Conservation (phyloP, 495 filamentous ascomycete genomes). For the Xylaria venustula region DNA sequence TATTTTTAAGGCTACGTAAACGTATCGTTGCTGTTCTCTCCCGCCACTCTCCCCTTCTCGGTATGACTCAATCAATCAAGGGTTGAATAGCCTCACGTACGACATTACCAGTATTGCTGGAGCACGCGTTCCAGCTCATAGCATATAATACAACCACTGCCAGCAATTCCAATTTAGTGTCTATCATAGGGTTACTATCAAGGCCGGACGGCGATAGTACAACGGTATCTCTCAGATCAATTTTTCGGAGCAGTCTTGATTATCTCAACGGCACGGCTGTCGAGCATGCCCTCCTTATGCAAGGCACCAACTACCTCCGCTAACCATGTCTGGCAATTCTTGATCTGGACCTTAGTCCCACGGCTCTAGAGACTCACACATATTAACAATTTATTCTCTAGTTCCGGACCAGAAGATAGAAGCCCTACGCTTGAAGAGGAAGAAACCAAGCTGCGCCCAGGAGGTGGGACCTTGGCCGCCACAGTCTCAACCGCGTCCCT, state of each 20-base stretch:
- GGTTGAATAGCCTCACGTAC: too few species aligned
- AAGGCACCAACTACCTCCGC: background rate
- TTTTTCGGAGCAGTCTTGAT: constrained; percentile 5
- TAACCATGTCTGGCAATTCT: constrained; percentile 6
- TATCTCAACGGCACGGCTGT: background rate
- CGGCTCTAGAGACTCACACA: background rate
- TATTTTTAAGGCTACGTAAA: too few species aligned
- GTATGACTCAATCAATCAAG: too few species aligned
- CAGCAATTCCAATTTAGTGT: too few species aligned
- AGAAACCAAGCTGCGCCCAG: background rate
- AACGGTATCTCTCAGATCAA: background rate
- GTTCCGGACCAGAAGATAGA: background rate
- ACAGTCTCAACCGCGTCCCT: background rate
- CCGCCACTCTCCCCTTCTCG: too few species aligned
- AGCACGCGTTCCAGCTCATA: too few species aligned
- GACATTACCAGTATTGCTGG: too few species aligned
- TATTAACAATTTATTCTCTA: background rate
- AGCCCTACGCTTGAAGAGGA: background rate
- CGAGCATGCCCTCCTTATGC: constrained; percentile 1
- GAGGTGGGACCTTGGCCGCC: background rate
- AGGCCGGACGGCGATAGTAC: background rate
- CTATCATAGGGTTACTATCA: too few species aligned
- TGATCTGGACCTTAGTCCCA: background rate
- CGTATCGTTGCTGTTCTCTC: too few species aligned
- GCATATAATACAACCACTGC: too few species aligned